Evolutionary conservation across 106 monocot species (phyloP).

Genomic region (Apostasia shenzhenica): DNA sequence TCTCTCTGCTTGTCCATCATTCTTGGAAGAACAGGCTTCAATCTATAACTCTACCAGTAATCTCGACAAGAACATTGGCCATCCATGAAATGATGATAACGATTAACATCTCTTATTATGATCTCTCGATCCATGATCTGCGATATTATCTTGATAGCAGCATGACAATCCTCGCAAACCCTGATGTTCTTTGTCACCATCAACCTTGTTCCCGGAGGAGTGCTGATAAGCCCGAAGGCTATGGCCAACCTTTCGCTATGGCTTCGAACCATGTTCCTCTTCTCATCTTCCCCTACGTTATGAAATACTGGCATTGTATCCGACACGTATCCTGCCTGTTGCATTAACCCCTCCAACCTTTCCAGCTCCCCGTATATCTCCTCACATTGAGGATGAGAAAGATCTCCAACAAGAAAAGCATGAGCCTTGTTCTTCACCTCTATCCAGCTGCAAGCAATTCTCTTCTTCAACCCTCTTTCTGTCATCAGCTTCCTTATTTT

Average conservation of each 20-base stretch:
- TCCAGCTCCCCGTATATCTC: slow-evolving; percentile 66
- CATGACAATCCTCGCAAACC: slow-evolving; percentile 75
- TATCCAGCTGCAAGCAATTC: slow-evolving; percentile 69
- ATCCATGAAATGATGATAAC: slow-evolving; percentile 63
- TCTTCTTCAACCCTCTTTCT: slow-evolving; percentile 68
- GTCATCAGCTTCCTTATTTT: slow-evolving; percentile 51
- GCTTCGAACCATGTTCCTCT: slow-evolving; percentile 59
- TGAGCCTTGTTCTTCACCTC: slow-evolving; percentile 50
- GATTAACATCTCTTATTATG: slow-evolving; percentile 69
- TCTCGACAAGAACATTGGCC: slow-evolving; percentile 55
- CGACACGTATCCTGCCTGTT: slow-evolving; percentile 52
- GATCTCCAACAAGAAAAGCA: slow-evolving; percentile 62
- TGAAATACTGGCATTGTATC: slow-evolving; percentile 60
- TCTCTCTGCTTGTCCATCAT: too few relatives aligned
- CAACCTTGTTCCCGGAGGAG: slow-evolving; percentile 59
- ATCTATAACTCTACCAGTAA: slow-evolving; percentile 35
- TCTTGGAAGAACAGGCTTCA: too few relatives aligned
- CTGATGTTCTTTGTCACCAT: slow-evolving; percentile 68
- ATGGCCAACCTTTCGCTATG: slow-evolving; percentile 89
- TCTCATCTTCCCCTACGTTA: slow-evolving; percentile 66
- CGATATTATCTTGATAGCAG: slow-evolving; percentile 68
- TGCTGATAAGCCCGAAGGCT: slow-evolving; percentile 67
- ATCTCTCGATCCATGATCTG: slow-evolving; percentile 49
- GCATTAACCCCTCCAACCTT: slow-evolving; percentile 62
- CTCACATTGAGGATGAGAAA: slow-evolving; percentile 44